Evolutionary conservation across 257 asterid genomes (phyloP), one percentile per base, ranked within the genome.

Genomic region (Nicotiana attenuata): DNA sequence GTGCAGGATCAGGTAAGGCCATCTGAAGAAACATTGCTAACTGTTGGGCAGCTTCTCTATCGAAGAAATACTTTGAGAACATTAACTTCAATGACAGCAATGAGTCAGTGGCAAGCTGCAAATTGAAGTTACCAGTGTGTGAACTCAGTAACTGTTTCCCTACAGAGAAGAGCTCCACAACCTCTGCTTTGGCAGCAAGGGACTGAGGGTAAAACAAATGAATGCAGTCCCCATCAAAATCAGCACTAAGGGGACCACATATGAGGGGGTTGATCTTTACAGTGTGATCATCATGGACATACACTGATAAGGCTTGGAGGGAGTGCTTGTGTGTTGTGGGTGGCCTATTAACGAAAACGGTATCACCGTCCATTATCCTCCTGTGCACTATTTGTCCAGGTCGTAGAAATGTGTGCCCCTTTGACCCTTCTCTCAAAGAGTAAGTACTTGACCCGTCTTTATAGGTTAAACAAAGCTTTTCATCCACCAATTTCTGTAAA

Each of bases 301-400:
- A 96, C 2, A 96, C 98, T 0, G 94, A 84, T 41, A 96, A 82
- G 3, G 98, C 99, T 84, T 96, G 99, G 76, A 96, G 88, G 10
- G 99, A 96, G 80, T 96, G 99, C 83, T 96, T 96, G 84, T 96
- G 99, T 3, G 99, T 96, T 5, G 99, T 96, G 4, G 99, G 98
- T 79, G 99, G 99, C 83, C 99, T 88, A 67, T 96, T 94, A 77
- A 94, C 92, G 85, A 96, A 96, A 64, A 94, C 98, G 28, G 88
- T 90, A 85, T 96, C 99, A 50, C 99, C 98, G 82, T 96, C 98
- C 98, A 96, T 91, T 64, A 96, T 94, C 65, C 97, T 91, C 26
- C 99, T 86, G 63, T 93, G 98, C 53, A 96, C 97, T 65, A 96
- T 91, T 82, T 96, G 99, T 60, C 99, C 98, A 3, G 92, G 98